Conservation (phyloP, 345 rosid genomes). For the Bruguiera sexangula region DNA sequence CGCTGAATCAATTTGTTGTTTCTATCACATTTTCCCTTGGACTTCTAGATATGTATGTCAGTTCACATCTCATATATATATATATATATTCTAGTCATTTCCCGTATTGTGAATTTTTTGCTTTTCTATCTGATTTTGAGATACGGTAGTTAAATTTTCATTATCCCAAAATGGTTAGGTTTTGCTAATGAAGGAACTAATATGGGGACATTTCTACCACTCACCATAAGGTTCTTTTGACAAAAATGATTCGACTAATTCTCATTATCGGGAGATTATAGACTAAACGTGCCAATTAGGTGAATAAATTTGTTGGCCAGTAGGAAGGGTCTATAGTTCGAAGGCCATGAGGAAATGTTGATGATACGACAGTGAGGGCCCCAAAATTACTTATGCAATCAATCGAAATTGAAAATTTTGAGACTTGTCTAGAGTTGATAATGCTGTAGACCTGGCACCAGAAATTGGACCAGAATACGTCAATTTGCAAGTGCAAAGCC, state of each 20-base stretch:
- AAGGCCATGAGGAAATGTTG: background rate
- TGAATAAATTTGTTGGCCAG: background rate
- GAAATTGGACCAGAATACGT: slow-evolving; percentile 2
- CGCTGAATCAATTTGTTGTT: too few species aligned
- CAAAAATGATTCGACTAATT: background rate
- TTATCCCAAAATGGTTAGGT: background rate
- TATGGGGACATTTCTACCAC: slow-evolving; percentile 2
- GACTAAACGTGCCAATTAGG: too few species aligned
- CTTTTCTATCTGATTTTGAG: background rate
- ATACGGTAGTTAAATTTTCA: slow-evolving; percentile 8
- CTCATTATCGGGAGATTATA: too few species aligned
- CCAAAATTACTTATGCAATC: background rate
- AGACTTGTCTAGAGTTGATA: too few species aligned
- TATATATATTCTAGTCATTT: too few species aligned
- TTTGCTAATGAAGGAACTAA: slow-evolving; percentile 6
- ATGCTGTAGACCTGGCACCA: slow-evolving; percentile 1
- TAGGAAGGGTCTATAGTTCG: background rate
- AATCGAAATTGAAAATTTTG: too few species aligned
- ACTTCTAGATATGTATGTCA: too few species aligned
- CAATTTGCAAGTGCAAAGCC: background rate
- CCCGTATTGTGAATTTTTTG: too few species aligned
- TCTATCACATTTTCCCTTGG: too few species aligned
- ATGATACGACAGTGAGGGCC: background rate
- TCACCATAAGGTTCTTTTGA: background rate
- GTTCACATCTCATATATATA: too few species aligned